phyloP scores from a whole-genome alignment of 495 filamentous ascomycete genomes.

The Aspergillus kassunensis region DNA sequence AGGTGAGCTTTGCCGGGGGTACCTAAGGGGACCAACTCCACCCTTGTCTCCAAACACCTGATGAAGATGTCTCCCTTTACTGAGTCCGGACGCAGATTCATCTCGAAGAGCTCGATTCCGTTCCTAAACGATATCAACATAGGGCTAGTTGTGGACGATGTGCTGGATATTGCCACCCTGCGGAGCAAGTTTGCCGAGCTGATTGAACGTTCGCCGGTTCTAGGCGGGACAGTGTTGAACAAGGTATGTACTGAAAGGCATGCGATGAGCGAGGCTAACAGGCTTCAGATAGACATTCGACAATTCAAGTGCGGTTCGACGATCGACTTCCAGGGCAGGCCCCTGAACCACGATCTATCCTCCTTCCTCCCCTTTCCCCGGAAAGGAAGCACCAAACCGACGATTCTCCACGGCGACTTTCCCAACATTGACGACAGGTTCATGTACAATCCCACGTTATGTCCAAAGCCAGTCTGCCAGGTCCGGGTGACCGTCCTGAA shows the following conservation, averaged over 20 bases:
- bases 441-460: not conserved
- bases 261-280: not conserved
- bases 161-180: not conserved
- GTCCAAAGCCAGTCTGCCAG: not conserved
- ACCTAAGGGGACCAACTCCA: no score
- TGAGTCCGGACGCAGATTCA: not conserved
- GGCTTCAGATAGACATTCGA: not conserved
- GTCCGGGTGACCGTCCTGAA: constrained; percentile 3
- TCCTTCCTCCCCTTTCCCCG: not conserved
- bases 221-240: not conserved
- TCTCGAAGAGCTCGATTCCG: not conserved
- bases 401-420: not conserved
- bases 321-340: not conserved
- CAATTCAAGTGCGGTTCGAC: not conserved
- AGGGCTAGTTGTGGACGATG: not conserved
- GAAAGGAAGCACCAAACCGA: not conserved
- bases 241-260: not conserved
- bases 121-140: not conserved
- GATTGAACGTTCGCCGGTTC: not conserved
- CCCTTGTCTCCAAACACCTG: no score
- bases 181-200: not conserved
- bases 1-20: no score
- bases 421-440: not conserved
- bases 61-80: no score
- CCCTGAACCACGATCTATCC: not conserved